Conservation (phyloP, 345 rosid genomes). For the Corchorus capsularis region DNA sequence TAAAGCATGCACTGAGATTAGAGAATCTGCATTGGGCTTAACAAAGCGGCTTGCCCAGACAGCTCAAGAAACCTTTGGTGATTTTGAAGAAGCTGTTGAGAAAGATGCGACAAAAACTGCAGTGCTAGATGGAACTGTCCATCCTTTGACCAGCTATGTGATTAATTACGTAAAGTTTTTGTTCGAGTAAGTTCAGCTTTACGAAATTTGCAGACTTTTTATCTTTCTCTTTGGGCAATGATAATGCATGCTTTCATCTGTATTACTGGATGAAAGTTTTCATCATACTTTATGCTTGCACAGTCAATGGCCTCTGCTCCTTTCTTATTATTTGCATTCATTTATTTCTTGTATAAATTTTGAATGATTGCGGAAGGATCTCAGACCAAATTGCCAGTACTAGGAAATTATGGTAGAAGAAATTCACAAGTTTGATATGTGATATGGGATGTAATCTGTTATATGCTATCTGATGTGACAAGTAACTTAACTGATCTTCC, state of each 20-base stretch:
- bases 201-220: background rate
- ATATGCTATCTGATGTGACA: conserved; percentile 1
- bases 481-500: background rate
- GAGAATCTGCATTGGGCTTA: conserved; percentile 85
- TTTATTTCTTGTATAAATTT: background rate
- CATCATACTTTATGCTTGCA: background rate
- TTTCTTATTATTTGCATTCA: background rate
- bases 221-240: background rate
- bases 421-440: background rate
- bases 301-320: background rate
- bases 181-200: conserved; percentile 76
- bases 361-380: background rate
- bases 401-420: background rate
- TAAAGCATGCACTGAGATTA: conserved; percentile 82
- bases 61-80: conserved; percentile 96
- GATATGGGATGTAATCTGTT: background rate
- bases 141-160: conserved; percentile 97
- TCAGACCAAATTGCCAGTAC: background rate
- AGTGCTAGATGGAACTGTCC: conserved; percentile 93
- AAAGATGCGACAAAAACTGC: conserved; percentile 96
- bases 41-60: conserved; percentile 89
- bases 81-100: conserved; percentile 97
- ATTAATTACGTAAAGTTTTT: conserved; percentile 95
- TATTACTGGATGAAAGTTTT: background rate
- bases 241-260: background rate